Conservation (phyloP, 2,329 filamentous ascomycete species). For the Sarocladium brachiariae region DNA sequence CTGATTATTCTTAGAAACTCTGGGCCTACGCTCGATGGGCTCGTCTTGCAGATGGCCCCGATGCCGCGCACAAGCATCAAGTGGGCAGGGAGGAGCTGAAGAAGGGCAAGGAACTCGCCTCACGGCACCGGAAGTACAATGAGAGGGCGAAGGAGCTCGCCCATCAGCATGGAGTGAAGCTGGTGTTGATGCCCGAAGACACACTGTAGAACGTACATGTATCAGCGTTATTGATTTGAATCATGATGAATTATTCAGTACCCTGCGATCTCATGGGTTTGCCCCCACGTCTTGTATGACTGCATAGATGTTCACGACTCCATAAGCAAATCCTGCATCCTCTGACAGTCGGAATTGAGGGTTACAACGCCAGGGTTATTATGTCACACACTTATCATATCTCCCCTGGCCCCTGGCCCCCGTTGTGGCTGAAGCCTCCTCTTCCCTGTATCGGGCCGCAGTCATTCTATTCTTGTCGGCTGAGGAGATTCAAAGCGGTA, state of each 20-base stretch:
- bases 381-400: neutral
- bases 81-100: constrained; percentile 69
- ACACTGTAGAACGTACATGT: constrained; percentile 3
- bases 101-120: constrained; percentile 49
- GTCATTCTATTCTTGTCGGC: neutral
- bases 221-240: too few relatives aligned
- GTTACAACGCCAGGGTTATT: neutral
- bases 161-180: constrained; percentile 41
- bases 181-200: constrained; percentile 17
- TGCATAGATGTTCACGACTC: neutral
- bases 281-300: too few relatives aligned
- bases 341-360: too few relatives aligned
- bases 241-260: too few relatives aligned
- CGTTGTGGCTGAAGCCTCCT: neutral
- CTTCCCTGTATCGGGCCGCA: neutral
- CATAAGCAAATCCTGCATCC: too few relatives aligned
- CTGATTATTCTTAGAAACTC: constrained; percentile 46
- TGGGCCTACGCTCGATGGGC: constrained; percentile 71
- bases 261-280: too few relatives aligned
- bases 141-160: constrained; percentile 55
- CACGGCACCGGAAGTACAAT: constrained; percentile 54
- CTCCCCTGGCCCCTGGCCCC: too few relatives aligned
- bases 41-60: constrained; percentile 77
- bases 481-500: too few relatives aligned
- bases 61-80: constrained; percentile 79